Percentiles rank a stretch among this genome's conserved stretches.
phyloP scores from a whole-genome alignment of 1,284 basidiomycete species.

The Boletus smithii region DNA sequence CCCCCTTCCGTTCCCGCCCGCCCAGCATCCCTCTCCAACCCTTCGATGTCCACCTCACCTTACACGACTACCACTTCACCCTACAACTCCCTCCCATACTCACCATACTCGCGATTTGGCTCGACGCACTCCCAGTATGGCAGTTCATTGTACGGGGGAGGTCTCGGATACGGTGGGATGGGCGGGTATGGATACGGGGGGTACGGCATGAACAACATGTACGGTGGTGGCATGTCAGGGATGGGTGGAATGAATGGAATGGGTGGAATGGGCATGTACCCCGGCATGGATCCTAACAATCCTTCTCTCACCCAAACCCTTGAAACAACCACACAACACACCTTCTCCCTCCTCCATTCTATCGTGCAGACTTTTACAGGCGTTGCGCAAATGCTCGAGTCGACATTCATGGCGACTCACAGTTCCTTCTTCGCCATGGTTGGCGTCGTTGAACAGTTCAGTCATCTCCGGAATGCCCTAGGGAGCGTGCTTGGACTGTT shows the following conservation, averaged over 20 bases:
- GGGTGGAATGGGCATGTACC: constrained; percentile 38
- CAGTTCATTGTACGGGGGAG: constrained; percentile 46
- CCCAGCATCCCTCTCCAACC: constrained; percentile 39
- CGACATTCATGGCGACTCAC: constrained; percentile 98
- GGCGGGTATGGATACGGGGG: constrained; percentile 36
- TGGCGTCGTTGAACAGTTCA: constrained; percentile 94
- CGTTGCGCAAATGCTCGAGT: constrained; percentile 97
- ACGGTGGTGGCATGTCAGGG: constrained; percentile 43
- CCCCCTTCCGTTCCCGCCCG: constrained; percentile 37
- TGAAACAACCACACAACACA: constrained; percentile 86
- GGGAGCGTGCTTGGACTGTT: constrained; percentile 93
- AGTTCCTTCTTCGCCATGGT: constrained; percentile 99
- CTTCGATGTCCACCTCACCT: constrained; percentile 32
- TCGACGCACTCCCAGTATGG: constrained; percentile 41
- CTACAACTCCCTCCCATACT: constrained; percentile 30
- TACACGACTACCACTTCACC: constrained; percentile 31
- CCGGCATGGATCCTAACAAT: constrained; percentile 43
- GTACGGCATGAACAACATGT: constrained; percentile 43
- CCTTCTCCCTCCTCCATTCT: constrained; percentile 90
- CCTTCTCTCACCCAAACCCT: constrained; percentile 84
- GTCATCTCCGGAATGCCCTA: constrained; percentile 85
- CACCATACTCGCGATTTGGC: constrained; percentile 49
- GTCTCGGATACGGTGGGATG: constrained; percentile 35
- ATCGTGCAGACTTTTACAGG: constrained; percentile 96
- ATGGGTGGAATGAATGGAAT: constrained; percentile 45